phyloP scores from a whole-genome alignment of 2,329 filamentous ascomycete genomes.

The Penicillium sp. region DNA sequence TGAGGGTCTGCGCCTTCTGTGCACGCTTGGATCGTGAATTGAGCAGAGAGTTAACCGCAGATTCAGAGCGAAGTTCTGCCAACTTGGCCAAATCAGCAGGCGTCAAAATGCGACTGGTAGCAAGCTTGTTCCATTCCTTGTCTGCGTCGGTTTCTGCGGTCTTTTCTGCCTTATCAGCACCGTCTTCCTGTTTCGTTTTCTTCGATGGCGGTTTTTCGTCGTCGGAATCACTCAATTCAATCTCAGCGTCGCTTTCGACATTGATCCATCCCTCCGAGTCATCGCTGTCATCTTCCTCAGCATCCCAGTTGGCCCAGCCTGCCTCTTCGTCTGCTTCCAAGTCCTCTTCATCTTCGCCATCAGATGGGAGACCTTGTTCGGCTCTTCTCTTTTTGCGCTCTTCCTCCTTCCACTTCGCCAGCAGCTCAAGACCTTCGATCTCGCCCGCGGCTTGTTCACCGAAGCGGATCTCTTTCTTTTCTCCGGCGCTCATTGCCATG shows the following conservation, averaged over 20 bases:
- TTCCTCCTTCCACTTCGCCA: conserved; percentile 91
- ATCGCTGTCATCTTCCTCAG: conserved; percentile 58
- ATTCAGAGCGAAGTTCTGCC: conserved; percentile 74
- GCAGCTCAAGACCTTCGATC: conserved; percentile 86
- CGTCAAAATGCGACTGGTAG: conserved; percentile 90
- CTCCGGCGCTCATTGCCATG: conserved; percentile 72
- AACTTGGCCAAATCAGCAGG: conserved; percentile 95
- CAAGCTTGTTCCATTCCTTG: conserved; percentile 55
- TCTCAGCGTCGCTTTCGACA: conserved; percentile 76
- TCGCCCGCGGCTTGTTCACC: conserved; percentile 76
- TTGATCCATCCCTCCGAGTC: conserved; percentile 92
- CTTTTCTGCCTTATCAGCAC: conserved; percentile 29
- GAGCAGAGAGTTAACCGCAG: conserved; percentile 63
- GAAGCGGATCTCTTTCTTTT: conserved; percentile 72
- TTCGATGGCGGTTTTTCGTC: conserved; percentile 67
- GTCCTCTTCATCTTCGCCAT: conserved; percentile 58
- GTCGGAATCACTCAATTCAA: conserved; percentile 67
- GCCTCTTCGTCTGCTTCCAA: conserved; percentile 59
- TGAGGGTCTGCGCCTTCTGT: conserved; percentile 41
- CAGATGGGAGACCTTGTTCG: conserved; percentile 63
- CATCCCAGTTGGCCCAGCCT: conserved; percentile 57
- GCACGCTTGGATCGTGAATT: conserved; percentile 39
- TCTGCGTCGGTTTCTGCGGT: conserved; percentile 42
- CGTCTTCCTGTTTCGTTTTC: conserved; percentile 54
- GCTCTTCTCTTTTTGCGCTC: conserved; percentile 70